These are phyloP conservation scores for Neopestalotiopsis rosae DNA, from an alignment of 2,329 filamentous ascomycete species.

Conservation along the genomic window DNA sequence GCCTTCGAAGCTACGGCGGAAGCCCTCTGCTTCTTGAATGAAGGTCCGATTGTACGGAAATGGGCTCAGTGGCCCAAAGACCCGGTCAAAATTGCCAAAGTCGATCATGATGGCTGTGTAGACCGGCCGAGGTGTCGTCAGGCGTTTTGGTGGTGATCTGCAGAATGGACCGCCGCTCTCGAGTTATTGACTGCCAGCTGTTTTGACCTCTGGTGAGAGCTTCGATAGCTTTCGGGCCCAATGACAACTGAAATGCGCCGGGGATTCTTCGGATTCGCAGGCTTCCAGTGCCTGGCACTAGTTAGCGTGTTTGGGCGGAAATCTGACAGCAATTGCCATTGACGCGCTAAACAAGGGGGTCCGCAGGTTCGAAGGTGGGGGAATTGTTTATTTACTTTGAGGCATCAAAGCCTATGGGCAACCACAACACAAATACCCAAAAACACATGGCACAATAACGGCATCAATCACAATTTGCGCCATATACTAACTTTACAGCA, in stretches of 20 bases:
- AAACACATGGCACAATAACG: conserved; percentile 2
- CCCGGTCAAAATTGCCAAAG: conserved; percentile 69
- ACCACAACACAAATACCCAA: background rate
- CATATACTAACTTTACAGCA: conserved; percentile 7
- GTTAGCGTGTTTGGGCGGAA: background rate
- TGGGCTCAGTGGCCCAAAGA: conserved; percentile 67
- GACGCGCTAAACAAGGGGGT: conserved; percentile 17
- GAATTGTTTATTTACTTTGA: conserved; percentile 21
- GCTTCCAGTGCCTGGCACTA: background rate
- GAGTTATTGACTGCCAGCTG: background rate
- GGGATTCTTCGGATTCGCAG: conserved; percentile 15
- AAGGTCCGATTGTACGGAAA: conserved; percentile 67
- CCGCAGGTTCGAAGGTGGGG: background rate
- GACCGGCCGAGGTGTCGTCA: background rate
- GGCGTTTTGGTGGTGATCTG: background rate
- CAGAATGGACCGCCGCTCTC: background rate
- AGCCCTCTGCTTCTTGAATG: conserved; percentile 67
- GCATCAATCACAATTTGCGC: conserved; percentile 6
- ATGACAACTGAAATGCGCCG: conserved; percentile 10
- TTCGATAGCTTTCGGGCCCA: background rate
- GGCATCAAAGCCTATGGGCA: background rate
- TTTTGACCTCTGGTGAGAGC: background rate
- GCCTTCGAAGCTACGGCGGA: conserved; percentile 71
- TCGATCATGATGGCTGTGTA: conserved; percentile 56
- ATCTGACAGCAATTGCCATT: background rate